These are phyloP conservation scores for Allantophomopsis cytisporea DNA, from an alignment of 2,329 filamentous ascomycete species.

Conservation along the genomic window DNA sequence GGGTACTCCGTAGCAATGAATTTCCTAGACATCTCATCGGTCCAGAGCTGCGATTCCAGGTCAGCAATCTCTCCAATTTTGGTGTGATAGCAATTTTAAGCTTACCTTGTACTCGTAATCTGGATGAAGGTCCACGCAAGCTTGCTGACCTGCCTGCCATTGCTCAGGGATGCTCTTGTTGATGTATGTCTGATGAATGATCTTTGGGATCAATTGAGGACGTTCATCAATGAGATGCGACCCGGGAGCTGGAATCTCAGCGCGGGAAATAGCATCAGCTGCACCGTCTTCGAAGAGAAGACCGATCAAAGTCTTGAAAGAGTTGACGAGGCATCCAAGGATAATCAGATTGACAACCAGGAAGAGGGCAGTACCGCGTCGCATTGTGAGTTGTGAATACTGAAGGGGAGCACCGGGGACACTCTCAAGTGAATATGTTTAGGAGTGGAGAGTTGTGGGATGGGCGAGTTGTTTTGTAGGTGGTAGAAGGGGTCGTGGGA, in stretches of 20 bases:
- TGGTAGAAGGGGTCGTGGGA: no score
- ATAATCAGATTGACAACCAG: constrained; percentile 46
- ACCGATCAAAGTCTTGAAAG: constrained; percentile 57
- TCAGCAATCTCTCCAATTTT: constrained; percentile 1
- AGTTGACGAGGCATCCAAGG: constrained; percentile 49
- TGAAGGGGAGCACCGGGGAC: no score
- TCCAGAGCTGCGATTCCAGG: constrained; percentile 52
- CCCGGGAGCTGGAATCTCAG: constrained; percentile 52
- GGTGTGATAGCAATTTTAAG: constrained; percentile 1
- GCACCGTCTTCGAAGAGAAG: constrained; percentile 56
- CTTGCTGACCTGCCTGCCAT: constrained; percentile 54
- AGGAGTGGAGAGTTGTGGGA: no score
- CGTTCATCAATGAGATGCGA: constrained; percentile 39
- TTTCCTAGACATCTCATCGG: constrained; percentile 51
- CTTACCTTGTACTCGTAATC: constrained; percentile 61
- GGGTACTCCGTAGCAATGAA: constrained; percentile 65
- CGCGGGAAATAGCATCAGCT: constrained; percentile 50
- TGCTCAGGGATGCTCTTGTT: constrained; percentile 53
- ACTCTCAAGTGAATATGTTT: no score
- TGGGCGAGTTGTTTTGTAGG: no score
- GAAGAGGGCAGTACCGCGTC: constrained; percentile 18
- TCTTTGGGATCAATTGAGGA: constrained; percentile 56
- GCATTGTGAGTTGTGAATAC: constrained; percentile 11
- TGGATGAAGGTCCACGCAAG: constrained; percentile 51
- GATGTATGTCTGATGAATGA: constrained; percentile 66